These are phyloP conservation scores for Lactarius deliciosus DNA, from an alignment of 768 basidiomycete species.

Conservation along the genomic window DNA sequence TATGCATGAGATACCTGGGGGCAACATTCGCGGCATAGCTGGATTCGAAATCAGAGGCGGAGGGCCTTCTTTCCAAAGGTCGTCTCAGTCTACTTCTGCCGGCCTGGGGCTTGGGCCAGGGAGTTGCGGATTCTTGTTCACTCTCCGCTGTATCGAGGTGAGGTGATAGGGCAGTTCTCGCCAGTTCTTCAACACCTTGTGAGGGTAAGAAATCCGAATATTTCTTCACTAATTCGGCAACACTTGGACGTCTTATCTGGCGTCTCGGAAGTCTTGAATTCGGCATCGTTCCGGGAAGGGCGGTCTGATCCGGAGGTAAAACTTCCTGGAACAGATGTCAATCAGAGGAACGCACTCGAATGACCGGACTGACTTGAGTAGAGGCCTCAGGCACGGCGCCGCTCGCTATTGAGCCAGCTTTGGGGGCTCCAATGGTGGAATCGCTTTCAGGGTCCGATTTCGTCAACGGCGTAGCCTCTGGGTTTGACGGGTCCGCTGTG, in stretches of 20 bases:
- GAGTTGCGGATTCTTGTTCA: constrained; percentile 61
- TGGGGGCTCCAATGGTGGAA: constrained; percentile 73
- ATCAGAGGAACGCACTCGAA: not conserved
- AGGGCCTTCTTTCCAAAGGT: constrained; percentile 52
- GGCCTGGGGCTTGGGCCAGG: constrained; percentile 39
- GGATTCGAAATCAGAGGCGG: constrained; percentile 84
- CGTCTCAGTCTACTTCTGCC: constrained; percentile 52
- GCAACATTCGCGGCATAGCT: constrained; percentile 93
- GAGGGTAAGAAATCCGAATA: constrained; percentile 78
- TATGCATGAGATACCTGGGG: constrained; percentile 63
- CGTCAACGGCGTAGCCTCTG: constrained; percentile 23
- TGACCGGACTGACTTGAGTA: constrained; percentile 27
- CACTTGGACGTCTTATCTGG: constrained; percentile 54
- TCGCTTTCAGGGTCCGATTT: constrained; percentile 77
- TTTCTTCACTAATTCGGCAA: constrained; percentile 82
- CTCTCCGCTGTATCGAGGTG: constrained; percentile 64
- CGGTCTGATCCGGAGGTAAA: constrained; percentile 14
- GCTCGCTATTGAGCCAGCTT: constrained; percentile 22
- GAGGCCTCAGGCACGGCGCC: constrained; percentile 10
- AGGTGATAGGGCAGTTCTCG: constrained; percentile 68
- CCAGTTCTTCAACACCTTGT: constrained; percentile 68
- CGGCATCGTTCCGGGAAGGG: constrained; percentile 33
- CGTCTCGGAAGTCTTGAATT: constrained; percentile 67
- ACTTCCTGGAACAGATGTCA: constrained; percentile 17
- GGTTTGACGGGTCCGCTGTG: constrained; percentile 7